phyloP scores from a whole-genome alignment of 768 basidiomycete genomes.

The Phylloporus sp. region DNA sequence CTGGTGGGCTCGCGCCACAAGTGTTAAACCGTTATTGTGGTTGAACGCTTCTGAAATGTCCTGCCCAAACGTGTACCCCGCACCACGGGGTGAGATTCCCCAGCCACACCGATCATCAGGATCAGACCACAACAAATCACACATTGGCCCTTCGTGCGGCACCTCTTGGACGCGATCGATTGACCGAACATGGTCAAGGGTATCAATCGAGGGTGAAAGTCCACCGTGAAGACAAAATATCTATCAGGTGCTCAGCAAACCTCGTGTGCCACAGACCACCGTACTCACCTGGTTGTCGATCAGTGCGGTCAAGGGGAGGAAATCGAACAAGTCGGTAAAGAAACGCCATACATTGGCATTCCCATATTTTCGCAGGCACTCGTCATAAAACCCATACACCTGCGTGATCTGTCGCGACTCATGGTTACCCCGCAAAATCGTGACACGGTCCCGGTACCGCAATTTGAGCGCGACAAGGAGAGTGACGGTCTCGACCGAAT shows the following conservation, averaged over 20 bases:
- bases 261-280: slow-evolving; percentile 1
- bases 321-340: slow-evolving; percentile 99
- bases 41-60: slow-evolving; percentile 99
- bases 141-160: slow-evolving; percentile 99
- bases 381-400: slow-evolving; percentile 99
- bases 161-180: slow-evolving; percentile 99
- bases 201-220: slow-evolving; percentile 98
- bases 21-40: slow-evolving; percentile 96
- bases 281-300: slow-evolving; percentile 96
- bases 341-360: slow-evolving; percentile 99
- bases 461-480: slow-evolving; percentile 96
- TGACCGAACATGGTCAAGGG: slow-evolving; percentile 96
- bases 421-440: slow-evolving; percentile 97
- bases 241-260: slow-evolving; percentile 38
- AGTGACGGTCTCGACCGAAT: slow-evolving; percentile 98
- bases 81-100: slow-evolving; percentile 98
- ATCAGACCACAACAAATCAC: slow-evolving; percentile 98
- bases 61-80: slow-evolving; percentile 98
- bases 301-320: slow-evolving; percentile 92
- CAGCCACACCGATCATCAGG: slow-evolving; percentile 99
- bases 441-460: slow-evolving; percentile 96
- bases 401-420: slow-evolving; percentile 99
- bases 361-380: slow-evolving; percentile 98
- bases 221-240: slow-evolving; percentile 99
- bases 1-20: slow-evolving; percentile 93